Base-by-base conservation (phyloP, 2,329 filamentous ascomycete species). In the Podosphaera fusca region DNA sequence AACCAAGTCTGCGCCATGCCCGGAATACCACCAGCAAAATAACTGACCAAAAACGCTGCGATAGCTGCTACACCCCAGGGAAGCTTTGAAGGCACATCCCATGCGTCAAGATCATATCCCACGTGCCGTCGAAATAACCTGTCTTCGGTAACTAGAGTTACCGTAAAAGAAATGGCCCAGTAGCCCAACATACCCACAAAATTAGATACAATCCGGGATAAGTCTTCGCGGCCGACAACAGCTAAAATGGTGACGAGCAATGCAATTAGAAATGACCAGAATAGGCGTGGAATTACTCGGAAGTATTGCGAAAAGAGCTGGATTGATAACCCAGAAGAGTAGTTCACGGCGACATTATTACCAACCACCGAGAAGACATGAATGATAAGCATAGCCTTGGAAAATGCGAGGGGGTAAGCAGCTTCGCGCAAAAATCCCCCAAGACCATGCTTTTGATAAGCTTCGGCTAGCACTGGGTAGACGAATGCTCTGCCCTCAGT, bases 401-500 rank as follows among this genome's bases (percentile, higher is more conserved):
- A 71, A 61, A 73, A 75, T 30, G 70, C 70, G 6, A 66, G 60
- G 0, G 74, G 74, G 59, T 73, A 68, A 29, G 73, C 70, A 62
- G 72, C 69, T 47, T 69, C 67, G 31, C 70, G 65, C 59, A 77
- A 69, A 3, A 76, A 66, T 58, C 72, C 73, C 29, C 74, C 74
- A 1, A 76, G 67, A 10, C 71, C 71, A 50, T 73, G 67, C 30
- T 70, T 64, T 30, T 66, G 63, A 61, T 74, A 72, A 1, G 69
- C 67, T 1, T 67, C 62, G 34, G 67, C 62, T 64, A 71, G 71
- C 54, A 67, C 63, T 65, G 70, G 71, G 57, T 69, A 64, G 59
- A 65, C 60, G 36, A 65, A 66, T n/a, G 65, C 64, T 52, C 63
- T 65, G 7, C 31, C 21, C n/a, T 33, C 31, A 6, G 53, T 9